Evolutionary conservation across 768 basidiomycete species (phyloP), one percentile per base, ranked within the genome.

Genomic region (Rhizopogon rudus): DNA sequence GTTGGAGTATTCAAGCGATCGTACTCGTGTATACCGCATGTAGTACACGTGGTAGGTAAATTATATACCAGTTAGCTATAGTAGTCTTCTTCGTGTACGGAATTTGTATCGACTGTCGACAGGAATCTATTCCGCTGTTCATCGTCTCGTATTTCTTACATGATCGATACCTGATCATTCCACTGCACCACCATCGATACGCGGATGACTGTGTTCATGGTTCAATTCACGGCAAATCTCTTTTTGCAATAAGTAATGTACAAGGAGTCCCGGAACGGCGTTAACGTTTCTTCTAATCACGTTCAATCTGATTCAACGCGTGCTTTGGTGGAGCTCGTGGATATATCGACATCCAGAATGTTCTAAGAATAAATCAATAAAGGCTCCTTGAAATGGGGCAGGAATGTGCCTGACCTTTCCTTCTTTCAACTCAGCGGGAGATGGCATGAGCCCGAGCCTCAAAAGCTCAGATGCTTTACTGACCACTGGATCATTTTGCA

Each of bases 401-500:
- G 8, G 10, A 3, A 12, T 10, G 45, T 33, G 1, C 55, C 72
- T 46, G 60, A 88, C 88, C 81, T 87, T 89, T 51, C 91, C 92
- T 37, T 67, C 80, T 67, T 75, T 83, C 63, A 97, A 70, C 64
- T 92, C 89, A 7, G 82, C 76, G 5, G 84, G 76, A 5, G 83
- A 78, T 8, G 91, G 92, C 91, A 95, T 94, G 59, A 87, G 73
- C 12, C 82, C 86, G 39, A 93, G 69, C 46, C 89, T 77, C 60
- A 95, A 68, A 31, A 97, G 74, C 69, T 94, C 91, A 8, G 87
- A 83, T 2, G 86, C 82, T 70, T 88, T 87, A 54, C 81, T 78
- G 31, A 93, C 88, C 33, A 91, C 78, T 1, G 91, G 91, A 63
- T 93, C 91, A 54, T 82, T 82, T 67, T 86, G 85, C 88, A 92